Evolutionary conservation across 768 basidiomycete species (phyloP), one percentile per base, ranked within the genome.

Genomic region (Naganishia randhawae): DNA sequence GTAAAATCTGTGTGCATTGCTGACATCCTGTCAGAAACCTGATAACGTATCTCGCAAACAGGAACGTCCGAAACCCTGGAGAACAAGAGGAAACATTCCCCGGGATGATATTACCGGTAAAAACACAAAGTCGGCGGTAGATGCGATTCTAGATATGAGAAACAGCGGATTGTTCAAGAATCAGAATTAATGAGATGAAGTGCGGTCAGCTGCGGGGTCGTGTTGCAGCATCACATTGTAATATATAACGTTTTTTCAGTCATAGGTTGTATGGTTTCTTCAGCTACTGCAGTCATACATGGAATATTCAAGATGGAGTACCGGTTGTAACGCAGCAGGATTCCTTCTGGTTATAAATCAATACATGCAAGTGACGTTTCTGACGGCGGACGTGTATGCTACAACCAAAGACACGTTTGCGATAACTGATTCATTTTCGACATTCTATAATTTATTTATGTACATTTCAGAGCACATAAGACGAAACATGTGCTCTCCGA

Each of bases 21-120:
- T 41, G 3, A 13, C 17, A 7, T 25, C 7, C 37, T 11, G 11
- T 22, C 17, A 25, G 16, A 42, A 42, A 7, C 14, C n/a, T 22
- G 14, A 3, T 3, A 9, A 33, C n/a, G 19, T 31, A 3, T 9
- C 8, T 11, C 16, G 19, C 22, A 25, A 61, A 39, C 39, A 61
- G 57, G 37, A 61, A 11, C 57, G 57, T 13, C 57, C 57, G 11
- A 61, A 61, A 41, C 57, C 57, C 22, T 61, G 57, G 57, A 39
- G 57, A 19, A 61, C 14, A 2, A 35, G 37, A 13, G 57, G n/a
- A 16, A 61, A 42, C 14, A 42, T 61, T 41, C 3, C 57, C 11
- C 57, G 57, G 37, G 57, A 61, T 25, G 57, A 61, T 29, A 39
- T 61, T 14, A 61, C 57, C 37, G 57, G 57, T 39, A 61, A 61